Evolutionary conservation across 1,284 basidiomycete genomes (phyloP), one percentile per base, ranked within the genome.

Genomic region (Somion occarium): DNA sequence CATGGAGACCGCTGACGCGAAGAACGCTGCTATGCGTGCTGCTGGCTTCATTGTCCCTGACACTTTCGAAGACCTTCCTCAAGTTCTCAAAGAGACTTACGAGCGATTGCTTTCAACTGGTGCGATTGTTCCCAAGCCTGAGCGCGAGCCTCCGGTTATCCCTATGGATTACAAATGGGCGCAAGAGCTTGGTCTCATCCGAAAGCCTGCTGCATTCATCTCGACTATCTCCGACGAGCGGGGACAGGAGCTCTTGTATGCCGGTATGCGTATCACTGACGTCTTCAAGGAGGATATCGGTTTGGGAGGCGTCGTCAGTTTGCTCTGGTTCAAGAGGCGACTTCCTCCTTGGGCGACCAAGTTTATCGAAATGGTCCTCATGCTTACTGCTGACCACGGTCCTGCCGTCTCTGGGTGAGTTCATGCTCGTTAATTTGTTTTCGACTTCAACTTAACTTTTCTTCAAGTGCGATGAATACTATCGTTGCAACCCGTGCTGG

Each of bases 101-200:
- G 83, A 94, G 61, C 75, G 73, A 56, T 88, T 99, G 57, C 89
- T 98, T 51, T 66, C 70, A 57, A 69, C 68, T 44, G 93, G 94
- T 48, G 65, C 73, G 43, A 85, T 98, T 69, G 70, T 75, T 45
- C 88, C 86, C 59, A 78, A 85, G 75, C 61, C 75, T 47, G 96
- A 98, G 76, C 78, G 86, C 53, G 90, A 94, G 38, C 93, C 95
- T 26, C 96, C 96, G 20, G 85, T 91, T 58, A 98, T 98, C 69
- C 96, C 96, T 24, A 96, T 98, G 92, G 96, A 99, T 78, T 99
- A 98, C 88, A 97, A 98, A 79, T 98, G 96, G 96, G 96, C 96
- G 42, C 88, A 92, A 78, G 96, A 98, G 76, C 88, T 98, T 53
- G 96, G 96, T 53, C 87, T 98, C 69, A 95, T 99, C 71, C 89